A percentile compares a stretch with the other conserved stretches of the same genome.
phyloP scores from a whole-genome alignment of 2,329 filamentous ascomycete species.

The Fusarium keratoplasticum region DNA sequence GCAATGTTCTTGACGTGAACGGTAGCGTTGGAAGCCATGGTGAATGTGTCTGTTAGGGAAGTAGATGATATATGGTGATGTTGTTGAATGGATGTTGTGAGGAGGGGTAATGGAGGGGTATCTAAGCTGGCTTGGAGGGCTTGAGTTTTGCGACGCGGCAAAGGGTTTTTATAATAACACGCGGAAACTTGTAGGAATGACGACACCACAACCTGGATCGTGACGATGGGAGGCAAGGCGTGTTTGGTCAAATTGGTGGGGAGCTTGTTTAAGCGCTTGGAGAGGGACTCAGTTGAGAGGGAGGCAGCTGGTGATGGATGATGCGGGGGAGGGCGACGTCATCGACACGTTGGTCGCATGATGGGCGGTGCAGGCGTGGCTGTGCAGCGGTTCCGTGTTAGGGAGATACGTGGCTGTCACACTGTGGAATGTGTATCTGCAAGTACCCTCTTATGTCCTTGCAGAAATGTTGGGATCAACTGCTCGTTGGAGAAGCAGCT shows the following conservation, averaged over 20 bases:
- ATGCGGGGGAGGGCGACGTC: slow-evolving; percentile 46
- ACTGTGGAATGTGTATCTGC: accelerated
- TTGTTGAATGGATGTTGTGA: background rate
- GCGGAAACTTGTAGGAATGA: slow-evolving; percentile 28
- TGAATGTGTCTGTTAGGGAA: slow-evolving; percentile 39
- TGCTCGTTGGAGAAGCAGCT: slow-evolving; percentile 20
- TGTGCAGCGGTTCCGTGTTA: slow-evolving; percentile 21
- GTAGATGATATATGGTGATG: background rate
- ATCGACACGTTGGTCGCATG: slow-evolving; percentile 41
- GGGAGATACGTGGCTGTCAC: slow-evolving; percentile 5
- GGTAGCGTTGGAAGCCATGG: slow-evolving; percentile 70
- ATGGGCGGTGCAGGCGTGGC: slow-evolving; percentile 39
- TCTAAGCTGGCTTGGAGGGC: slow-evolving; percentile 22
- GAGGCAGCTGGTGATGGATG: slow-evolving; percentile 38
- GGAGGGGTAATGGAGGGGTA: slow-evolving; percentile 17
- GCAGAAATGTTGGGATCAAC: slow-evolving; percentile 5
- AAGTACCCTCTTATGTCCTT: slow-evolving; percentile 26
- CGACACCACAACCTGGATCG: slow-evolving; percentile 31
- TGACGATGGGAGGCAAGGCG: slow-evolving; percentile 34
- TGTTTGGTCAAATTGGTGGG: slow-evolving; percentile 13
- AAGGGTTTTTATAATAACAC: slow-evolving; percentile 27
- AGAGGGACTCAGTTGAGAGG: slow-evolving; percentile 6
- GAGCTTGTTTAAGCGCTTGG: slow-evolving; percentile 14
- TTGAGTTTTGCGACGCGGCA: background rate
- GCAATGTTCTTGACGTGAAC: slow-evolving; percentile 94